Conservation (phyloP, 176 grass and related monocot species). For the Tillandsia fasciculata region DNA sequence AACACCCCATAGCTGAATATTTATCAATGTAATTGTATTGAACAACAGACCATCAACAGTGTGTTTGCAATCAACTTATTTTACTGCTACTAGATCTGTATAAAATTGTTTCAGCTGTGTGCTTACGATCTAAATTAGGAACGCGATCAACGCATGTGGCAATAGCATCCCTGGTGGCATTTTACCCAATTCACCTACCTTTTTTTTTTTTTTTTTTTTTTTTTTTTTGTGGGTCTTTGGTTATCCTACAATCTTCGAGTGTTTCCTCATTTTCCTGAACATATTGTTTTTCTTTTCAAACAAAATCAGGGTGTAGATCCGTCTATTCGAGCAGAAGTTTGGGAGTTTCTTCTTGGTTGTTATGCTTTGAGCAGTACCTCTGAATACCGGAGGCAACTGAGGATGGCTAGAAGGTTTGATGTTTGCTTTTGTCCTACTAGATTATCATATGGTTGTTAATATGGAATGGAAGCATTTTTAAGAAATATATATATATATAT, state of each 20-base stretch:
- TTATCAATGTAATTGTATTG: not conserved
- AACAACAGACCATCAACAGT: not conserved
- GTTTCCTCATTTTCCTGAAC: not conserved
- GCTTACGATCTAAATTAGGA: too few species aligned
- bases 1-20: not conserved
- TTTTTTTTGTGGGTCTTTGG: not conserved
- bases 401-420: constrained; percentile 73
- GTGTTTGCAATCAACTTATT: not conserved
- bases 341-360: constrained; percentile 99
- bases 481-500: too few species aligned
- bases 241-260: not conserved
- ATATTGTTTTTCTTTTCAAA: not conserved
- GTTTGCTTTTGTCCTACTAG: constrained; percentile 7
- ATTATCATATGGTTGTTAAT: not conserved
- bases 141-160: too few species aligned
- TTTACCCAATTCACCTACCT: too few species aligned
- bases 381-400: constrained; percentile 58
- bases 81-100: too few species aligned
- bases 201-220: too few species aligned
- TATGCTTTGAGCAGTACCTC: constrained; percentile 73
- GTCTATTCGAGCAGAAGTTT: constrained; percentile 78
- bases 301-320: constrained; percentile 77
- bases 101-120: too few species aligned
- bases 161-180: too few species aligned
- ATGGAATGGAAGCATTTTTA: not conserved